Evolutionary conservation across 2,329 filamentous ascomycete species (phyloP).

Genomic region (Colletotrichum liriopes): DNA sequence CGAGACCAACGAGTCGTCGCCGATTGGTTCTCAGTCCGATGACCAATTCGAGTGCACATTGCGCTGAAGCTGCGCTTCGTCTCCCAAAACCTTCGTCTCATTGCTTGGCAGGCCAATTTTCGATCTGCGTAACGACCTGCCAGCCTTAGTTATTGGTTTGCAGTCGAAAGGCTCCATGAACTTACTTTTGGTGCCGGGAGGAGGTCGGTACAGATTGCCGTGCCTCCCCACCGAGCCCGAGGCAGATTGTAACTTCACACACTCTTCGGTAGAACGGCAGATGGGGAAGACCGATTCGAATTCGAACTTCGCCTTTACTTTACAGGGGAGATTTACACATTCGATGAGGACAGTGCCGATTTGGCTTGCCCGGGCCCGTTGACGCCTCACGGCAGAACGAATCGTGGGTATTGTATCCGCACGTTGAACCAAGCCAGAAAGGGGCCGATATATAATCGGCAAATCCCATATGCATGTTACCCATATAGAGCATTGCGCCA

Average conservation of each 20-base stretch:
- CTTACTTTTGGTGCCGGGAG: constrained; percentile 3
- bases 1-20: neutral
- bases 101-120: neutral
- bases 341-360: neutral
- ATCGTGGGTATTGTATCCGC: neutral
- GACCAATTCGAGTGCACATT: constrained; percentile 20
- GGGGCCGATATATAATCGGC: constrained; percentile 4
- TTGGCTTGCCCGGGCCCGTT: constrained; percentile 6
- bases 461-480: constrained; percentile 11
- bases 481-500: constrained; percentile 27
- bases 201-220: constrained; percentile 1
- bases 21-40: neutral
- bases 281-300: neutral
- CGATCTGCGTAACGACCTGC: constrained; percentile 9
- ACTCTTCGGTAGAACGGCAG: constrained; percentile 9
- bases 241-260: constrained; percentile 24
- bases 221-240: constrained; percentile 8
- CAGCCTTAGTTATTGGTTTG: constrained; percentile 15
- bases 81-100: constrained; percentile 20
- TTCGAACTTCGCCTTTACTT: neutral
- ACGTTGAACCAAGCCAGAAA: neutral
- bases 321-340: neutral
- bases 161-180: constrained; percentile 17
- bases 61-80: constrained; percentile 5
- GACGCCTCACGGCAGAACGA: neutral